Conservation (phyloP, 768 basidiomycete genomes). For the Leucosporidium scottii region DNA sequence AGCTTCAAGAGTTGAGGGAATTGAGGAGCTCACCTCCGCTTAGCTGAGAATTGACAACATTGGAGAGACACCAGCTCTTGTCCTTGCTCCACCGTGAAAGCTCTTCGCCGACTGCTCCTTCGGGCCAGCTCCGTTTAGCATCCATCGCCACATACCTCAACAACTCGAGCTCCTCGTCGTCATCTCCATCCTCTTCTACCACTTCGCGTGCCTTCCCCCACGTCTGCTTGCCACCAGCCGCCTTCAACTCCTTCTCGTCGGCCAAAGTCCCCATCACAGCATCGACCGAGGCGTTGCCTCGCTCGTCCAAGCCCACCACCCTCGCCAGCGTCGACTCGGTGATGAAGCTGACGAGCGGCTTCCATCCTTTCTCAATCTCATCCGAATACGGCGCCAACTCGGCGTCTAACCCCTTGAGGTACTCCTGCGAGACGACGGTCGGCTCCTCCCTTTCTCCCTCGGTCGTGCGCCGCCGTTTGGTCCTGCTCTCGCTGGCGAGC, state of each 20-base stretch:
- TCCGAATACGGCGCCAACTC: constrained; percentile 44
- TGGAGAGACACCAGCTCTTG: constrained; percentile 43
- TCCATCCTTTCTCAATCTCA: constrained; percentile 37
- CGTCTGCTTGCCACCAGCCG: constrained; percentile 1
- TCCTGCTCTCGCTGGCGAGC: constrained; percentile 11
- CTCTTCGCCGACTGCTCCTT: constrained; percentile 43
- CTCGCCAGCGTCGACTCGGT: constrained; percentile 31
- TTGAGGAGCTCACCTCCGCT: constrained; percentile 37
- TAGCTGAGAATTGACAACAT: constrained; percentile 36
- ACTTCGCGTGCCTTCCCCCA: constrained; percentile 32
- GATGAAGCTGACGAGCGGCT: constrained; percentile 35
- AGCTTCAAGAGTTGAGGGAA: neutral
- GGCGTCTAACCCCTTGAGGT: constrained; percentile 41
- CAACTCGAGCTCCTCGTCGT: constrained; percentile 16
- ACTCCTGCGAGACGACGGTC: constrained; percentile 39
- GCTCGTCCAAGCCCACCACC: constrained; percentile 37
- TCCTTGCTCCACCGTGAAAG: constrained; percentile 42
- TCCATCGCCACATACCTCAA: constrained; percentile 40
- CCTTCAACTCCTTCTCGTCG: constrained; percentile 29
- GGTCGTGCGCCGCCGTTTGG: constrained; percentile 5
- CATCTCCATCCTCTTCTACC: constrained; percentile 8
- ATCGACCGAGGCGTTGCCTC: constrained; percentile 36
- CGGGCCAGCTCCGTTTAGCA: constrained; percentile 43
- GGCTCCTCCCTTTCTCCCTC: constrained; percentile 12
- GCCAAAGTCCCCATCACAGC: constrained; percentile 36